Percentiles rank a stretch among this genome's conserved stretches.
phyloP scores from a whole-genome alignment of 805 yeast genomes.

The Dipodascus albidus region DNA sequence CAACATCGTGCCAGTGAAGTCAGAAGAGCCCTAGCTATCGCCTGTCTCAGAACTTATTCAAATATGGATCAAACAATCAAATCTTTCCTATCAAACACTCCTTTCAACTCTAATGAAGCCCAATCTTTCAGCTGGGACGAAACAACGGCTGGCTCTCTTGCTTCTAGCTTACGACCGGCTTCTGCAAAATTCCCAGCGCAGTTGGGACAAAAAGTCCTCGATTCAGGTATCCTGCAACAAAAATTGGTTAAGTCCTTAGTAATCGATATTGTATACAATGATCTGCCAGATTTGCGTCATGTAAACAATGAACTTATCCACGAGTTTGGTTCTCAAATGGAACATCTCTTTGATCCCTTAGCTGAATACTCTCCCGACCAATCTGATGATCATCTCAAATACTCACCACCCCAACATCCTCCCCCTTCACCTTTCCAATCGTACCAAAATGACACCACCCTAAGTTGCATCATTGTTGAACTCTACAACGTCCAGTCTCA shows the following conservation, averaged over 20 bases:
- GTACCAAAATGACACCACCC: constrained; percentile 28
- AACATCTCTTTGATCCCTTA: constrained; percentile 79
- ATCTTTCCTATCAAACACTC: constrained; percentile 4
- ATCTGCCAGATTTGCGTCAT: constrained; percentile 39
- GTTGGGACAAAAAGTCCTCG: constrained; percentile 45
- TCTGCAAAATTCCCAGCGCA: constrained; percentile 40
- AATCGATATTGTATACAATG: constrained; percentile 66
- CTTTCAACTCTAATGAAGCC: background rate
- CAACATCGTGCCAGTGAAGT: constrained; percentile 41
- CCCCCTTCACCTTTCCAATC: constrained; percentile 21
- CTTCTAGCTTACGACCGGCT: constrained; percentile 50
- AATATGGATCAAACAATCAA: constrained; percentile 32
- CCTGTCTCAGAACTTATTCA: constrained; percentile 57
- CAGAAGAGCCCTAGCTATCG: constrained; percentile 65
- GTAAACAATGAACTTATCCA: constrained; percentile 70
- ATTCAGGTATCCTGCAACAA: constrained; percentile 46
- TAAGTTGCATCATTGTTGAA: constrained; percentile 37
- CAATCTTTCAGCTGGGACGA: constrained; percentile 49
- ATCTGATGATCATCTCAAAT: constrained; percentile 45
- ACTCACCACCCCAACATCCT: constrained; percentile 44
- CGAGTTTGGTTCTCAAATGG: constrained; percentile 73
- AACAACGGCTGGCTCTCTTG: constrained; percentile 71
- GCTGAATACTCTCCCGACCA: constrained; percentile 89
- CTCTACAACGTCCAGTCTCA: constrained; percentile 60
- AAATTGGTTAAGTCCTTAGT: constrained; percentile 39